Evolutionary conservation across 495 filamentous ascomycete species (phyloP), one percentile per base, ranked within the genome.

Genomic region (Echria macrotheca): DNA sequence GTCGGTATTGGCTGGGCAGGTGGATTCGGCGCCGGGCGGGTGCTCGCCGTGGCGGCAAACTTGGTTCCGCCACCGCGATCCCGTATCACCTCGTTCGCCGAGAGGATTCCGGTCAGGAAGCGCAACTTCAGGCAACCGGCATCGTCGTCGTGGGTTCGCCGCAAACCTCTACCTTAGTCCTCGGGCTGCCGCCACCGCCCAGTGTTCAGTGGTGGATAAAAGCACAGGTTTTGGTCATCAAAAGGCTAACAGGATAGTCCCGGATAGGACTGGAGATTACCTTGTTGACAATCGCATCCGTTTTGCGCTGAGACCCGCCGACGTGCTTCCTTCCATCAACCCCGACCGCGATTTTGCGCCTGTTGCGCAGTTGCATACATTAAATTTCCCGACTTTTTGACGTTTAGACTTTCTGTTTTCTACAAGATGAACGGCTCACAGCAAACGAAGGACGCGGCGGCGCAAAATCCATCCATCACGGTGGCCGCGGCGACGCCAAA

Each of bases 401-500:
- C 22, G 19, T 36, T 14, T 53, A 36, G 25, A 35, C 29, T 28
- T 19, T 7, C 19, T 42, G 19, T 21, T 44, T 21, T 18, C 11
- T 32, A 37, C 48, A 63, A 33, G 29, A 67, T 67, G 64, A 67
- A 67, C 64, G 64, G 64, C 31, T 50, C 51, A 38, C 56, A 59
- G 49, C 52, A 59, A 50, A 25, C 56, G 14, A 60, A 56, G 24
- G 59, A 65, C 28, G 38, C 51, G 21, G 22, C 46, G 56, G 49
- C 53, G 56, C 58, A 59, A 57, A 57, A 54, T 44, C 35, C 55
- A 28, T 19, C 58, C 53, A 56, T 12, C 59, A 53, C 44, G 50
- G 40, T 59, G 17, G 44, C 61, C 21, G 54, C 58, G 11, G 44
- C 65, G 18, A 44, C 60, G 10, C 35, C 57, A 8, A 60, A 68